Base-by-base conservation (phyloP, 2,329 filamentous ascomycete species). In the Hypoxylon sp. region DNA sequence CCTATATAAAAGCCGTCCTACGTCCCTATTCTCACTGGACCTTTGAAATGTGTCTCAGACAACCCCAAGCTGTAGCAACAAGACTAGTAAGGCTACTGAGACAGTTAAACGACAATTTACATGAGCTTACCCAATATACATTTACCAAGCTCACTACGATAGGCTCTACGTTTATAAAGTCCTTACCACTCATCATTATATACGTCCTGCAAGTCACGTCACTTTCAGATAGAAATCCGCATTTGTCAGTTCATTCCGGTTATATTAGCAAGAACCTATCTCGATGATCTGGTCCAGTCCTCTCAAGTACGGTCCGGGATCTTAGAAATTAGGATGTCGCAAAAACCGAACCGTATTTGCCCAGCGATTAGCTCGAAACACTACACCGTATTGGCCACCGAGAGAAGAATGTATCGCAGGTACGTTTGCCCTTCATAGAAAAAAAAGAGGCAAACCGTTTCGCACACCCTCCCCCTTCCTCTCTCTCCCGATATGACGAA, bases 211-310 rank as follows among this genome's bases (percentile, higher is more conserved):
- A 10, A 49, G 30, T 60, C 59, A 67, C 43, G 11, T 9, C 23
- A 60, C 34, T 30, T 19, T n/a, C 52, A 48, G 13, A 43, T 19
- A 49, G 11, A 17, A 34, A 13, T 17, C 25, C 14, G 34, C 41
- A 45, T 32, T 17, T 23, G 58, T 59, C 46, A 52, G 53, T 67
- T 67, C 59, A 58, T 67, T 68, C 67, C 60, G 58, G 50, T 58
- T 60, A 38, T 56, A 69, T 71, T 75, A 71, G 72, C 70, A 71
- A 57, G 36, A 73, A 72, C 71, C 73, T 73, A 71, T 73, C 63
- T 71, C 63, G 57, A 70, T 53, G 60, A 70, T 62, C 65, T 60
- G 46, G 52, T 61, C 62, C 65, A 45, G 65, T 58, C 56, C 23
- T 21, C 14, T 43, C 9, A 43, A 21, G 38, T 43, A 17, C 3